Evolutionary conservation across 805 yeast species (phyloP).

Genomic region (Starmerella apicola): DNA sequence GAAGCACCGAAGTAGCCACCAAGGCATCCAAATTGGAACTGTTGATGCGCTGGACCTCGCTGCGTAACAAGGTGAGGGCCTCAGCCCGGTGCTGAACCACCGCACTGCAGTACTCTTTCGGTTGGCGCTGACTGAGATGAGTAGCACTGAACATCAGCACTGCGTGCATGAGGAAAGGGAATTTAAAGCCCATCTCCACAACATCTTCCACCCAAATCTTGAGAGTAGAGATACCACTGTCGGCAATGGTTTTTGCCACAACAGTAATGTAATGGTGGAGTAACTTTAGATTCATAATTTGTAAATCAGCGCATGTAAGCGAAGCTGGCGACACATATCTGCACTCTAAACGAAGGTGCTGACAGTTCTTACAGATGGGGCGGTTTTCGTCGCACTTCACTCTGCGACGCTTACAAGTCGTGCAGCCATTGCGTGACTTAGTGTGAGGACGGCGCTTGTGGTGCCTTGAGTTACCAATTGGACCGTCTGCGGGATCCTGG

Average conservation of each 20-base stretch:
- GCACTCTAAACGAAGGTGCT: slow-evolving; percentile 67
- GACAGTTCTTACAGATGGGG: slow-evolving; percentile 70
- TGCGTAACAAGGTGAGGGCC: slow-evolving; percentile 66
- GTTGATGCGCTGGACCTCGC: slow-evolving; percentile 73
- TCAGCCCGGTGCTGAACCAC: slow-evolving; percentile 81
- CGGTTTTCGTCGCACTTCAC: slow-evolving; percentile 86
- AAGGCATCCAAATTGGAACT: slow-evolving; percentile 74
- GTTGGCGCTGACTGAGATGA: slow-evolving; percentile 64
- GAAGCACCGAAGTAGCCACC: slow-evolving; percentile 78
- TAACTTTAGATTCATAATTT: slow-evolving; percentile 63
- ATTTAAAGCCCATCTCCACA: slow-evolving; percentile 75
- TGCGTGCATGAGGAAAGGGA: slow-evolving; percentile 87
- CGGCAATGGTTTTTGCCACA: slow-evolving; percentile 78
- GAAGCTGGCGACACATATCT: slow-evolving; percentile 36
- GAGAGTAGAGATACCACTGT: slow-evolving; percentile 78
- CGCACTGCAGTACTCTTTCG: slow-evolving; percentile 25
- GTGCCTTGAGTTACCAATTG: not conserved
- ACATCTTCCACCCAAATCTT: slow-evolving; percentile 81
- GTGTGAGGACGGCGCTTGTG: slow-evolving; percentile 73
- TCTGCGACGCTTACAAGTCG: slow-evolving; percentile 75
- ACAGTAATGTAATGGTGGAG: slow-evolving; percentile 79
- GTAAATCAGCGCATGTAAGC: slow-evolving; percentile 31
- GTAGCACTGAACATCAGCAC: slow-evolving; percentile 86
- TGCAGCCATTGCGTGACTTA: slow-evolving; percentile 80
- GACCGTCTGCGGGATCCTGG: too few relatives aligned